Evolutionary conservation across 176 grass and related monocot species (phyloP).

Genomic region (Aegilops tauschii): DNA sequence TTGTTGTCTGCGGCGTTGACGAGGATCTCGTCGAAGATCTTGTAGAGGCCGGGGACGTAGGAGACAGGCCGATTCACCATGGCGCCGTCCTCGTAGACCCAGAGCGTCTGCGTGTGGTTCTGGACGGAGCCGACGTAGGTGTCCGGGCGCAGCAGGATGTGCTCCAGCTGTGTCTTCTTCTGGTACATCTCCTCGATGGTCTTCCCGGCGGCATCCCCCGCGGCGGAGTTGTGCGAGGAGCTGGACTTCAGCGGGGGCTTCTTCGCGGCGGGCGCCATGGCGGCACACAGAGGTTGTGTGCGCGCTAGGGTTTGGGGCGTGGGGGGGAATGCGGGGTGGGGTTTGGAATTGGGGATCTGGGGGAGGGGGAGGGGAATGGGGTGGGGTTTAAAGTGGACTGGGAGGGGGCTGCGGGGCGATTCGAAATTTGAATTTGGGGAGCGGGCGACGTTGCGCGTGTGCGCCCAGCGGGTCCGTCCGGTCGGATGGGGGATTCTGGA

Average conservation of each 20-base stretch:
- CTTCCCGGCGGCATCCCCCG: slow-evolving; percentile 35
- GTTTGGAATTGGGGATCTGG: slow-evolving; percentile 9
- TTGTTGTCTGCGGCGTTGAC: slow-evolving; percentile 98
- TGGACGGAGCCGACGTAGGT: slow-evolving; percentile 85
- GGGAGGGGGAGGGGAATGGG: background rate
- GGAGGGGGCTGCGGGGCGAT: background rate
- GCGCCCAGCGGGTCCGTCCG: no score
- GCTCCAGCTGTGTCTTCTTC: slow-evolving; percentile 90
- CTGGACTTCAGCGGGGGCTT: slow-evolving; percentile 64
- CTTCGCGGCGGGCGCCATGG: slow-evolving; percentile 38
- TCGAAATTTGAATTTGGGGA: slow-evolving; percentile 60
- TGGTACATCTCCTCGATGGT: slow-evolving; percentile 92
- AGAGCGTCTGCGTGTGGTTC: slow-evolving; percentile 69
- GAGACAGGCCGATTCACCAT: slow-evolving; percentile 55
- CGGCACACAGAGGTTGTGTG: slow-evolving; percentile 61
- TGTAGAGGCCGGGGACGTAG: slow-evolving; percentile 95
- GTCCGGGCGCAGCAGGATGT: slow-evolving; percentile 89
- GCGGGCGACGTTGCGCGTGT: background rate
- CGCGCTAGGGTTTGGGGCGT: background rate
- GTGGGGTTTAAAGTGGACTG: background rate
- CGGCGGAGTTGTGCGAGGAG: slow-evolving; percentile 63
- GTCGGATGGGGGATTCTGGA: no score
- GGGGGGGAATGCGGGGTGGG: background rate
- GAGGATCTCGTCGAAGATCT: slow-evolving; percentile 99
- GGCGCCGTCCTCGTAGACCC: slow-evolving; percentile 65